These are phyloP conservation scores for Yarrowia sp. DNA, from an alignment of 805 yeast genomes.

Conservation along the genomic window DNA sequence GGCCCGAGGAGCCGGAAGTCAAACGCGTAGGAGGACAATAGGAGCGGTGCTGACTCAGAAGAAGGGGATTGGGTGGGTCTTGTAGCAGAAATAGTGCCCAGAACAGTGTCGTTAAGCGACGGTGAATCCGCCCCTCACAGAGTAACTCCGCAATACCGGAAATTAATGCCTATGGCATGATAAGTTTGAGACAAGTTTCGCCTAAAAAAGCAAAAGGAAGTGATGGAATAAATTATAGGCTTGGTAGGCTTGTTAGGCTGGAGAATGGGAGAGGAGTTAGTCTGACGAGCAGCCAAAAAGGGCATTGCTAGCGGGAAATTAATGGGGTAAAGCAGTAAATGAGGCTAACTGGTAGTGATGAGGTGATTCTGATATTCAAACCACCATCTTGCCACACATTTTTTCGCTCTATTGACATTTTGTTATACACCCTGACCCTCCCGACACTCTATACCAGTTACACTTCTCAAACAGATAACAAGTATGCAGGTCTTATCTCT, in stretches of 20 bases:
- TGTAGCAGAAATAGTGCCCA: too few relatives aligned
- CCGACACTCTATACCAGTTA: conserved; percentile 4
- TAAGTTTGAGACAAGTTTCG: conserved; percentile 20
- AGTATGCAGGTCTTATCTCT: conserved; percentile 28
- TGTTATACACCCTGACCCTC: not conserved
- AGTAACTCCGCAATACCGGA: conserved; percentile 6
- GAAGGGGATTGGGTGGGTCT: too few relatives aligned
- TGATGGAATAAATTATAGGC: not conserved
- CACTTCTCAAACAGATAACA: conserved; percentile 15
- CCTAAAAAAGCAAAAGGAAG: not conserved
- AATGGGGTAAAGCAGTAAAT: too few relatives aligned
- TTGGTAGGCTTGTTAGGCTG: not conserved
- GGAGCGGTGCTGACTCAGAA: not conserved
- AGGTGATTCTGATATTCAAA: too few relatives aligned
- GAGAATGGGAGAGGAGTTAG: not conserved
- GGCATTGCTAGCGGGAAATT: not conserved
- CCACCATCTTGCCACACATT: too few relatives aligned
- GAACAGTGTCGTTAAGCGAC: too few relatives aligned
- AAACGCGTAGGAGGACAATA: not conserved
- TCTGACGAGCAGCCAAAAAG: not conserved
- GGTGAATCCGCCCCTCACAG: not conserved
- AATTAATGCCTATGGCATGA: conserved; percentile 21
- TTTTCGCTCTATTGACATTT: too few relatives aligned
- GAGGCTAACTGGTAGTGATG: too few relatives aligned
- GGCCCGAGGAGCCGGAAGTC: conserved; percentile 4